Percentiles rank a stretch among this genome's conserved stretches.
Conservation (phyloP, 768 basidiomycete species). For the Pluteus cervinus region DNA sequence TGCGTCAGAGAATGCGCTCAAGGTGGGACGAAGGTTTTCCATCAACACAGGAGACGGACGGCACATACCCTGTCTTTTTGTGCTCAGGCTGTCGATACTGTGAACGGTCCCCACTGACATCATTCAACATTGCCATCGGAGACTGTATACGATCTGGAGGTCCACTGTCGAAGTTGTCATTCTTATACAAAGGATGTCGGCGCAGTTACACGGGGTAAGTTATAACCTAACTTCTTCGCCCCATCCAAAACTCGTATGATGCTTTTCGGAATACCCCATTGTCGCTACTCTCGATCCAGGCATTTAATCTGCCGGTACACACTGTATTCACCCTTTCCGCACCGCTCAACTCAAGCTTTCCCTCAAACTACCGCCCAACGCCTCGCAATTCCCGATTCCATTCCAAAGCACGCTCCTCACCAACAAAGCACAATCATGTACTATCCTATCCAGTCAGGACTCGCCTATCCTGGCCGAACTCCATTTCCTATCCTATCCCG, state of each 20-base stretch:
- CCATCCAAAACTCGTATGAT: no score
- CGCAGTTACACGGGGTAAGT: conserved; percentile 79
- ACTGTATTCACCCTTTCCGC: conserved; percentile 74
- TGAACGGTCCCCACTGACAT: conserved; percentile 67
- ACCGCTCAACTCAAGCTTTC: conserved; percentile 39
- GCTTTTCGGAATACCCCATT: conserved; percentile 67
- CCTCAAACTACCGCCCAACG: conserved; percentile 31
- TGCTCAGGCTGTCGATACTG: conserved; percentile 72
- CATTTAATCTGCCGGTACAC: conserved; percentile 56
- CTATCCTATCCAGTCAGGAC: conserved; percentile 66
- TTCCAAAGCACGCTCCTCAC: conserved; percentile 59
- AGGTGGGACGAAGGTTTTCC: conserved; percentile 51
- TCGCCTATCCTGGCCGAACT: conserved; percentile 48
- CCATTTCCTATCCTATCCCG: conserved; percentile 23
- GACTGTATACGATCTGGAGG: conserved; percentile 21
- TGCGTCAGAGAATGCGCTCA: conserved; percentile 64
- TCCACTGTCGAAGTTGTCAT: conserved; percentile 43
- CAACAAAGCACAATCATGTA: conserved; percentile 55
- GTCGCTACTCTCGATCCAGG: conserved; percentile 68
- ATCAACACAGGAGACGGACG: conserved; percentile 7
- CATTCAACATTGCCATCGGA: conserved; percentile 61
- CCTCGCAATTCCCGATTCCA: conserved; percentile 61
- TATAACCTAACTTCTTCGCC: conserved; percentile 15
- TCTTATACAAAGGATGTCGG: conserved; percentile 58
- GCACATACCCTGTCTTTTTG: conserved; percentile 9